phyloP scores from a whole-genome alignment of 805 yeast genomes.

The Metschnikowia shivogae region DNA sequence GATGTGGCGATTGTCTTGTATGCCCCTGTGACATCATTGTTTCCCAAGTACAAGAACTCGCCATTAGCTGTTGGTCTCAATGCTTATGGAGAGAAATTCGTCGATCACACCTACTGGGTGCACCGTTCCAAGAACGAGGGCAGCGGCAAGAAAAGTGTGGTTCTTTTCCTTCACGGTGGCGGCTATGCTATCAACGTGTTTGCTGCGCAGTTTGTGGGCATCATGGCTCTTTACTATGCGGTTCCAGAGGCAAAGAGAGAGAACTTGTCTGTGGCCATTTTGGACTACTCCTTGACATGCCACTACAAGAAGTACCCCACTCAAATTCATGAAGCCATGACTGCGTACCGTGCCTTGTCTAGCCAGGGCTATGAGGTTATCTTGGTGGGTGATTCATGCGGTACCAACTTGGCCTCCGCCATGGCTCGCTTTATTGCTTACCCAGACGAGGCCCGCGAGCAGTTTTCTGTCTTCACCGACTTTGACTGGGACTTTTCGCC shows the following conservation, averaged over 20 bases:
- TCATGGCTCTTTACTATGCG: constrained; percentile 21
- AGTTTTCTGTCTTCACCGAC: constrained; percentile 20
- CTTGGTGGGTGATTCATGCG: constrained; percentile 14
- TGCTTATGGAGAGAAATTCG: constrained; percentile 15
- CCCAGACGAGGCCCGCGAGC: constrained; percentile 26
- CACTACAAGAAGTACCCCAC: constrained; percentile 22
- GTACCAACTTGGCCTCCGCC: constrained; percentile 15
- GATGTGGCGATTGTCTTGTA: constrained; percentile 23
- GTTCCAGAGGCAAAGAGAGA: constrained; percentile 15
- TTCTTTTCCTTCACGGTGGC: constrained; percentile 26
- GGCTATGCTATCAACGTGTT: constrained; percentile 22
- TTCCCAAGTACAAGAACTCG: constrained; percentile 13
- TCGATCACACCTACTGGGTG: constrained; percentile 16
- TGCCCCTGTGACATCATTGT: constrained; percentile 19
- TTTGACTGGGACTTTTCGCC: constrained; percentile 18
- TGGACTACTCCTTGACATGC: constrained; percentile 25
- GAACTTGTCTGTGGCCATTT: constrained; percentile 18
- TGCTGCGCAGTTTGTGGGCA: constrained; percentile 23
- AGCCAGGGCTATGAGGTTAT: constrained; percentile 12
- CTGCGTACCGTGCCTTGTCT: constrained; percentile 14
- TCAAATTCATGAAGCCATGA: constrained; percentile 22
- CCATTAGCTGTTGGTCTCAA: constrained; percentile 12
- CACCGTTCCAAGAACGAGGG: constrained; percentile 3
- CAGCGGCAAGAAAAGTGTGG: constrained; percentile 14
- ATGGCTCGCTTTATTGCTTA: constrained; percentile 23